Base-by-base conservation (phyloP, 2,329 filamentous ascomycete species). In the Ophiostoma angusticollis region DNA sequence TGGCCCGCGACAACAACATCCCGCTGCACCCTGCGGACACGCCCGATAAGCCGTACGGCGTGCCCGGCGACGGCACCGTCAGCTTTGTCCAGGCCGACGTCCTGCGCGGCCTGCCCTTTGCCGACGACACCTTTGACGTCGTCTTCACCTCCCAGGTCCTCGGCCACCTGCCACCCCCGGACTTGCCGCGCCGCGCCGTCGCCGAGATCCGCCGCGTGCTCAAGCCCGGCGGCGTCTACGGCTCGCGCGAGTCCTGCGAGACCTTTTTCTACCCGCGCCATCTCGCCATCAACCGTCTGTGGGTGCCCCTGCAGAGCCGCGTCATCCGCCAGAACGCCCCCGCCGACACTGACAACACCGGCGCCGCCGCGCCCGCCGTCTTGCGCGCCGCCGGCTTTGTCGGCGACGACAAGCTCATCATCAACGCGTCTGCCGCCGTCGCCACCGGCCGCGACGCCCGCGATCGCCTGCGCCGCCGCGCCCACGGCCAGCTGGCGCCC, bases 121-220 rank as follows among this genome's bases (percentile, higher is more conserved):
- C 52, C 0, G 59, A 67, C 41, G 50, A 49, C 6, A 47, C 49
- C 0, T 67, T 68, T 39, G 62, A 68, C 44, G 47, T 67, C 4
- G 56, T 64, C 16, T 65, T 58, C 46, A 54, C 52, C 19, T 58
- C 58, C n/a, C 63, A 67, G 46, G 51, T 67, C 2, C 54, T 68
- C 12, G 56, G 55, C 5, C 63, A 68, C 39, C 45, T 68, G 12
- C 50, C 56, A 8, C 48, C 51, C 6, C 57, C 55, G 0, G 47
- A 54, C 1, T 43, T 49, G 36, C 49, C 45, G 5, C 39, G 40
- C 39, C 49, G 30, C 3, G 60, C 62, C 1, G 42, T 65, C 27
- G 39, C 41, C 7, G 63, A 67, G 50, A 62, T 66, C 55, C 45
- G 59, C 3, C 55, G 65, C 1, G 60, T 68, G 5, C 54, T 63